These are phyloP conservation scores for Fusarium concolor DNA, from an alignment of 2,329 filamentous ascomycete genomes.

Conservation along the genomic window DNA sequence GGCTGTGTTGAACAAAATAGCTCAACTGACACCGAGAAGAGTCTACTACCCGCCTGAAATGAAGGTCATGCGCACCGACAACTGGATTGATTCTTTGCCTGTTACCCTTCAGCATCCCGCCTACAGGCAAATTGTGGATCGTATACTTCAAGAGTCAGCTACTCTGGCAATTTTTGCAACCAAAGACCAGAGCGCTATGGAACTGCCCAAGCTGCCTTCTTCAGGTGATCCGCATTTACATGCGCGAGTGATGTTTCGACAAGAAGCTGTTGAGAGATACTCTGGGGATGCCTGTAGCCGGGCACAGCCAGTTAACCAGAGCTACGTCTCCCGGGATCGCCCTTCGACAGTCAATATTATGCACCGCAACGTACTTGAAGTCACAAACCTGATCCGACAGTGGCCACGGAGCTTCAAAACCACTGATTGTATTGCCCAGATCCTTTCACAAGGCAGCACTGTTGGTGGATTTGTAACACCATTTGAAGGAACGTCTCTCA, in stretches of 20 bases:
- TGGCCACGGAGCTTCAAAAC: slow-evolving; percentile 39
- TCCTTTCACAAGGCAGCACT: slow-evolving; percentile 18
- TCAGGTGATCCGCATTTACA: slow-evolving; percentile 36
- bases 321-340: slow-evolving; percentile 37
- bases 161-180: slow-evolving; percentile 40
- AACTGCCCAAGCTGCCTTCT: slow-evolving; percentile 12
- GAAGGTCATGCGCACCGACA: slow-evolving; percentile 51
- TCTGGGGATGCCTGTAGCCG: slow-evolving; percentile 16
- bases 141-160: slow-evolving; percentile 49
- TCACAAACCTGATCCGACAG: slow-evolving; percentile 21
- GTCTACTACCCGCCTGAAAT: slow-evolving; percentile 53
- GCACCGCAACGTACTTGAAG: slow-evolving; percentile 42
- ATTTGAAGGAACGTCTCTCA: slow-evolving; percentile 34
- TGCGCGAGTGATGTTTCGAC: slow-evolving; percentile 26
- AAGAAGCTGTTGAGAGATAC: slow-evolving; percentile 33
- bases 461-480: slow-evolving; percentile 35
- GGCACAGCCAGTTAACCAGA: background rate
- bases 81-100: slow-evolving; percentile 48
- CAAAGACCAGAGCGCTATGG: slow-evolving; percentile 18
- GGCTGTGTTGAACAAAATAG: slow-evolving; percentile 17
- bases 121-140: slow-evolving; percentile 48
- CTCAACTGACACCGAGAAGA: slow-evolving; percentile 46
- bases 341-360: slow-evolving; percentile 35
- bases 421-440: slow-evolving; percentile 29
- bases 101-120: slow-evolving; percentile 51